Evolutionary conservation across 1,284 basidiomycete species (phyloP).

Genomic region (Trichosporon ovoides): DNA sequence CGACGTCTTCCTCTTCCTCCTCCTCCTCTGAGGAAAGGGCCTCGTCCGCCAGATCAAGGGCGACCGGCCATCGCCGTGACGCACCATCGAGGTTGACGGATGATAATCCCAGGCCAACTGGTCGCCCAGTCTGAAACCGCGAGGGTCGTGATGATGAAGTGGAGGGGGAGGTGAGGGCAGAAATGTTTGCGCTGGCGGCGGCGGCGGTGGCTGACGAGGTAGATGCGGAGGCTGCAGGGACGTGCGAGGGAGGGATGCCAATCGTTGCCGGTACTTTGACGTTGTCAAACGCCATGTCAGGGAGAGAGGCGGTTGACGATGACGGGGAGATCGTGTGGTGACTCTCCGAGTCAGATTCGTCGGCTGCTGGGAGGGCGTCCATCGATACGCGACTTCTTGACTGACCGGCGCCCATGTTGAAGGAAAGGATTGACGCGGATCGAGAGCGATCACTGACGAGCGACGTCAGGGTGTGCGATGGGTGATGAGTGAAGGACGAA

Average conservation of each 20-base stretch:
- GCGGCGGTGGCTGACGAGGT: not conserved
- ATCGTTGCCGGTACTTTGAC: not conserved
- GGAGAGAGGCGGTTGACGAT: constrained; percentile 16
- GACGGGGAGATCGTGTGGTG: constrained; percentile 14
- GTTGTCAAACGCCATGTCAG: constrained; percentile 11
- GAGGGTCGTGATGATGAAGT: not conserved
- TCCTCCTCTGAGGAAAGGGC: constrained; percentile 9
- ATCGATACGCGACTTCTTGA: constrained; percentile 20
- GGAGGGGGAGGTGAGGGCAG: not conserved
- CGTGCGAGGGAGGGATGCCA: not conserved
- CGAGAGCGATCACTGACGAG: constrained; percentile 5
- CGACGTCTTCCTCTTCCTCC: constrained; percentile 1
- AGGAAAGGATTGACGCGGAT: constrained; percentile 10
- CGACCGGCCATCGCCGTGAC: constrained; percentile 10
- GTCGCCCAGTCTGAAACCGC: constrained; percentile 1
- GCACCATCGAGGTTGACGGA: not conserved
- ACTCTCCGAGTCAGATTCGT: constrained; percentile 1
- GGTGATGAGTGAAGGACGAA: not conserved
- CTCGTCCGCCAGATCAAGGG: constrained; percentile 10
- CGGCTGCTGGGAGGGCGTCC: constrained; percentile 18
- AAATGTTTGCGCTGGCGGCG: not conserved
- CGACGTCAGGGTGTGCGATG: constrained; percentile 1
- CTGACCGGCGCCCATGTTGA: not conserved
- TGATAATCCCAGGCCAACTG: constrained; percentile 1
- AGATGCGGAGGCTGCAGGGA: constrained; percentile 2